These are phyloP conservation scores for Zygoascus meyerae DNA, from an alignment of 1,139 yeast species.

Conservation along the genomic window DNA sequence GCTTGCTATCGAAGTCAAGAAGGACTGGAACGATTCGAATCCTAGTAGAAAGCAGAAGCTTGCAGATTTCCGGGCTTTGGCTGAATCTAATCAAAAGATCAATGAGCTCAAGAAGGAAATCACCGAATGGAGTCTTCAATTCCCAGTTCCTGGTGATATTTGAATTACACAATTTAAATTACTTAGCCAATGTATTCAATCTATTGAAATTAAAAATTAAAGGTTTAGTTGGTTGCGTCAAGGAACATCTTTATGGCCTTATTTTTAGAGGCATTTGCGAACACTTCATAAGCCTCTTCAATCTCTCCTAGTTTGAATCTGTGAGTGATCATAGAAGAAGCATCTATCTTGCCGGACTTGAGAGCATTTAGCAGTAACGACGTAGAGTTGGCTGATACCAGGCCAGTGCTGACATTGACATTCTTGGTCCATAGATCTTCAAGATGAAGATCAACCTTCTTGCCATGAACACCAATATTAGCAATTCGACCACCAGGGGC, in stretches of 20 bases:
- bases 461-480: conserved; percentile 45
- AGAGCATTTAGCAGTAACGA: conserved; percentile 34
- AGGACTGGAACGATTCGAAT: conserved; percentile 48
- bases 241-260: conserved; percentile 39
- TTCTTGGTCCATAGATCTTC: conserved; percentile 45
- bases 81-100: conserved; percentile 64
- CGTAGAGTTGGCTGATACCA: conserved; percentile 42
- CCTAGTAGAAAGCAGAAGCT: conserved; percentile 80
- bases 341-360: conserved; percentile 33
- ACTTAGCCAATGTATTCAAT: no score
- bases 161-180: background rate
- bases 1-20: conserved; percentile 72
- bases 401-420: conserved; percentile 41
- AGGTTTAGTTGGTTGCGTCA: conserved; percentile 1
- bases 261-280: conserved; percentile 41
- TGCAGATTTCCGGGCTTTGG: conserved; percentile 85
- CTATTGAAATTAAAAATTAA: background rate
- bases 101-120: conserved; percentile 69
- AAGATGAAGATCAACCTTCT: conserved; percentile 38
- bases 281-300: conserved; percentile 55
- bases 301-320: conserved; percentile 54
- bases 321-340: conserved; percentile 53
- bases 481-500: conserved; percentile 46
- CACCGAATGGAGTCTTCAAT: conserved; percentile 84
- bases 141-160: conserved; percentile 66